Base-by-base conservation (phyloP, 305 asterid genomes). In the Petunia hybrid region DNA sequence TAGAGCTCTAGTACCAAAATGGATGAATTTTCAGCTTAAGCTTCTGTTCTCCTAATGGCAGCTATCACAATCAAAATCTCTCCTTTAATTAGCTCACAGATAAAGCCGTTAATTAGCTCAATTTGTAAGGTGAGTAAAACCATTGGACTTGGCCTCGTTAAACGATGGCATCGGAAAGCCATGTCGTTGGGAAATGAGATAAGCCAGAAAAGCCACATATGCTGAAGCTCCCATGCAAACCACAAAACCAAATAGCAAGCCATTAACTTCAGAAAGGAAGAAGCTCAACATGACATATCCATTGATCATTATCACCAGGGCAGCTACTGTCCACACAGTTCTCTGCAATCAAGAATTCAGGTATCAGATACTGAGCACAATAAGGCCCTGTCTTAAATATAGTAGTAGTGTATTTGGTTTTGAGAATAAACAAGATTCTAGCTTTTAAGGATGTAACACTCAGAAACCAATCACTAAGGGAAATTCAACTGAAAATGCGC, bases 231-330 rank as follows among this genome's bases (percentile, higher is more conserved):
- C 89, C 5, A 87, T 2, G 82, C 85, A 87, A 46, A 85, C 87
- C 8, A 82, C 7, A 1, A 82, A 56, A 9, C 89, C 93, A 35
- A 87, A 51, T 75, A 90, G 60, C 68, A 83, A 74, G 59, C 95
- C 92, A 14, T 88, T 82, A 56, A 92, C 95, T 82, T 88, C 90
- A 36, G 94, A 86, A 46, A 80, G 55, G 84, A 93, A 89, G 86
- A 93, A 93, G 66, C 89, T 91, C 67, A 94, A 84, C 87, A 93
- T 70, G 41, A 93, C 94, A 73, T 93, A 93, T 22, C 91, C 97
- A 57, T 93, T 93, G 60, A 93, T 87, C 46, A 79, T 48, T 79
- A 93, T 92, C 6, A 92, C 97, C 77, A 92, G 8, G 12, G 85
- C 87, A 69, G 98, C 95, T 65, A 92, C 90, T 10, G 80, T 56